Conservation (phyloP, 2,329 filamentous ascomycete genomes). For the Colletotrichum sp. region DNA sequence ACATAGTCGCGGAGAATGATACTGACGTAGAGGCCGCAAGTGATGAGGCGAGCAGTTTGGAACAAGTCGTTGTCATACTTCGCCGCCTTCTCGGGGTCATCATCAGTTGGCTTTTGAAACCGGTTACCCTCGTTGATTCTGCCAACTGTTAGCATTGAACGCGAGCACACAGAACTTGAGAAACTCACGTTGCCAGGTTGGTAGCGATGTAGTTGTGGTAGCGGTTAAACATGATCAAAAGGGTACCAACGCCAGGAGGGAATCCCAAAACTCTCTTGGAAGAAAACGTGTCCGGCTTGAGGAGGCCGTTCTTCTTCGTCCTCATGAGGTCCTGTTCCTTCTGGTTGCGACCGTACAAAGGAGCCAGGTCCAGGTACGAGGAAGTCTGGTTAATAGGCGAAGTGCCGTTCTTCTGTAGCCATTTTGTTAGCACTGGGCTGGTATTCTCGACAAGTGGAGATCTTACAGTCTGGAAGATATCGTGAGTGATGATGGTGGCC, state of each 20-base stretch:
- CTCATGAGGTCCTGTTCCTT: constrained; percentile 53
- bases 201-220: constrained; percentile 27
- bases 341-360: constrained; percentile 58
- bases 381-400: constrained; percentile 37
- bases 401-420: constrained; percentile 31
- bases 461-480: constrained; percentile 43
- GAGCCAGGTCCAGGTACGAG: constrained; percentile 51
- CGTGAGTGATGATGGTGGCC: constrained; percentile 57
- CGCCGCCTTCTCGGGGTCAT: constrained; percentile 28
- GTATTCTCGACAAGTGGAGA: not conserved
- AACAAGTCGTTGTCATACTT: constrained; percentile 44
- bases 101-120: constrained; percentile 28
- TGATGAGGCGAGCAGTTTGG: constrained; percentile 46
- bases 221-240: constrained; percentile 58
- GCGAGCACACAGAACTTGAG: not conserved
- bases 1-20: constrained; percentile 45
- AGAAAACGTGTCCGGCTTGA: constrained; percentile 60
- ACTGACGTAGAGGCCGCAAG: constrained; percentile 62
- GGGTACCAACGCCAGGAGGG: constrained; percentile 55
- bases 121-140: constrained; percentile 46
- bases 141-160: constrained; percentile 16
- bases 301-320: constrained; percentile 50
- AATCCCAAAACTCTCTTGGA: constrained; percentile 54
- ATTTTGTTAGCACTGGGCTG: not conserved
- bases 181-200: constrained; percentile 20